Base-by-base conservation (phyloP, 352 stramenopile genomes). In the Phytopythium mirpurense region DNA sequence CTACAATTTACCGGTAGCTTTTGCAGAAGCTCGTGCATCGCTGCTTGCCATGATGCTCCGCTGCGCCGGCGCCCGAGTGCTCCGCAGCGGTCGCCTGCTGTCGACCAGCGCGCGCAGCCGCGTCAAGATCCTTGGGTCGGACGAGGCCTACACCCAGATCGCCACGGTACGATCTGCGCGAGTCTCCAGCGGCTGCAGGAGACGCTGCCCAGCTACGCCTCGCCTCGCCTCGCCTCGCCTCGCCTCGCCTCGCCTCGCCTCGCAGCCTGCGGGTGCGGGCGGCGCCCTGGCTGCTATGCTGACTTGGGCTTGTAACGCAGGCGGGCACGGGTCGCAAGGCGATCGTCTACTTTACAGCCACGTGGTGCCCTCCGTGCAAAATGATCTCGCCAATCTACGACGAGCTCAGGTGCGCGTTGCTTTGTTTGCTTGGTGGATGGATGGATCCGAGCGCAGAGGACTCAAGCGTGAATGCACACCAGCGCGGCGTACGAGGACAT, bases 291-390 rank as follows among this genome's bases (percentile, higher is more conserved):
- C n/a, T n/a, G n/a, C n/a, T n/a, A n/a, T n/a, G n/a, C n/a, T n/a
- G n/a, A n/a, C n/a, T n/a, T n/a, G n/a, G n/a, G n/a, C n/a, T 1
- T 16, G 18, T 11, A 15, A 5, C 59, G 38, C 45, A 90, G 83
- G 52, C 81, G 27, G 83, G 80, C 42, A 82, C 62, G 18, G 77
- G 67, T 8, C 65, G 73, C 56, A 91, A 91, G 53, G 63, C 80
- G 11, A 78, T 96, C 43, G 84, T 96, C 44, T 95, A 96, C 68
- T 96, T 96, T 57, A 93, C 78, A 40, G 86, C 88, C 24, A 86
- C 82, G 64, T 96, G 88, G 88, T 96, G 88, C 51, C 78, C 79
- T n/a, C 88, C 88, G 11, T 96, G 88, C 81, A 96, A 96, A 66
- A 83, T 94, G 65, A 95, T 96, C 56, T 82, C 76, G 8, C 88